Base-by-base conservation (phyloP, 2,329 filamentous ascomycete species). In the Endoconidiophora polonica region DNA sequence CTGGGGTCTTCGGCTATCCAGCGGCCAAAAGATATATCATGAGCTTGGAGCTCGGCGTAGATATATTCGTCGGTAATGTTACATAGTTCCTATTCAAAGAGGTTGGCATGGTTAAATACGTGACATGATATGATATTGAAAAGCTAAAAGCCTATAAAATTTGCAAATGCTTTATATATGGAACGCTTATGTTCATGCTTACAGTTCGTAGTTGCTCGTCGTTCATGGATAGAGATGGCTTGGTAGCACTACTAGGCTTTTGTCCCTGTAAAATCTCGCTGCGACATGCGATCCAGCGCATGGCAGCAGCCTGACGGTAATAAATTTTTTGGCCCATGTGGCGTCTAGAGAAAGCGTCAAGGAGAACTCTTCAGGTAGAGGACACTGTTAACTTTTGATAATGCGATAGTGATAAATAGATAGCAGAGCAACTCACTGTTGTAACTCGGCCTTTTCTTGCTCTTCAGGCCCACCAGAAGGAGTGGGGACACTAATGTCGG, bases 321-420 rank as follows among this genome's bases (percentile, higher is more conserved):
- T 74, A 77, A 56, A 81, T 81, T 65, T 79, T 81, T 56, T 78
- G 76, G 24, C 66, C 76, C 58, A 79, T 74, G 61, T 81, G 77
- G 47, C 77, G 68, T 56, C 77, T 69, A 6, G 76, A 68, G 57
- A 71, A 77, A 20, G 76, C 74, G 57, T 81, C 77, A 39, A 81
- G 66, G 45, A 72, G 64, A 52, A 79, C 68, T 57, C 76, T 78
- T 54, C 52, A 12, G 7, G n/a, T 3, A 20, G 5, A 45, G 42
- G 26, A 33, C 9, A 29, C 12, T 33, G 26, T 33, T 33, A 33
- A 10, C 2, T 4, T 10, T 9, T 12, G 18, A 20, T 9, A 20
- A 37, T 33, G 20, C 24, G 16, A 46, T 33, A 29, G 43, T 18
- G 41, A 29, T 29, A n/a, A 29, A n/a, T 20, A 9, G 24, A n/a